Conservation (phyloP, 371 early-diverging fungal species). For the Cokeromyces recurvatus region DNA sequence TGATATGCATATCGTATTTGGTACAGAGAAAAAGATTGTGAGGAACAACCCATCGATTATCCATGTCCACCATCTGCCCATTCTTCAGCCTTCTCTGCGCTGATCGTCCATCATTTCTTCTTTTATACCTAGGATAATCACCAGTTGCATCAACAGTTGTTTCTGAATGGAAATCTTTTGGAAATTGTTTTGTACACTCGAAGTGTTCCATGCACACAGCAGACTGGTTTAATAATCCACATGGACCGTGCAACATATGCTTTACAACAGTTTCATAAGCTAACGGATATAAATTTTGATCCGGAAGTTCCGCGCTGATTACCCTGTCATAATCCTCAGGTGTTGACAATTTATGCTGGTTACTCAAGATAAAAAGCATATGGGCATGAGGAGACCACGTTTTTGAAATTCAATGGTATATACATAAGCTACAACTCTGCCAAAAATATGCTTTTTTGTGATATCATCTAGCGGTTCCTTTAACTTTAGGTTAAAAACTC, state of each 20-base stretch:
- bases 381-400: slow-evolving; percentile 31
- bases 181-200: slow-evolving; percentile 1
- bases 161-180: not conserved
- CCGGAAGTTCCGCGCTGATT: slow-evolving; percentile 27
- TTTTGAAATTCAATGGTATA: slow-evolving; percentile 27
- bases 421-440: slow-evolving; percentile 9
- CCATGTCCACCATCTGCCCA: not conserved
- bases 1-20: slow-evolving; percentile 28
- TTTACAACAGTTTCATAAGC: slow-evolving; percentile 20
- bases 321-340: slow-evolving; percentile 18
- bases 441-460: slow-evolving; percentile 13
- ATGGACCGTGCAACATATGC: slow-evolving; percentile 35
- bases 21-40: slow-evolving; percentile 12
- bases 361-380: slow-evolving; percentile 24
- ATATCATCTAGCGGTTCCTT: slow-evolving; percentile 16
- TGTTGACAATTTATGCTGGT: slow-evolving; percentile 9
- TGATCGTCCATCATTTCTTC: not conserved
- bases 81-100: not conserved
- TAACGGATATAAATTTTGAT: slow-evolving; percentile 10
- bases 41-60: slow-evolving; percentile 30
- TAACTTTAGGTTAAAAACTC: slow-evolving; percentile 22
- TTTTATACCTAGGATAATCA: not conserved
- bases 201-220: slow-evolving; percentile 19
- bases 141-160: not conserved
- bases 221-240: slow-evolving; percentile 7